Evolutionary conservation across 306 rosid species (phyloP), one percentile per base, ranked within the genome.

Genomic region (Betula pendula): DNA sequence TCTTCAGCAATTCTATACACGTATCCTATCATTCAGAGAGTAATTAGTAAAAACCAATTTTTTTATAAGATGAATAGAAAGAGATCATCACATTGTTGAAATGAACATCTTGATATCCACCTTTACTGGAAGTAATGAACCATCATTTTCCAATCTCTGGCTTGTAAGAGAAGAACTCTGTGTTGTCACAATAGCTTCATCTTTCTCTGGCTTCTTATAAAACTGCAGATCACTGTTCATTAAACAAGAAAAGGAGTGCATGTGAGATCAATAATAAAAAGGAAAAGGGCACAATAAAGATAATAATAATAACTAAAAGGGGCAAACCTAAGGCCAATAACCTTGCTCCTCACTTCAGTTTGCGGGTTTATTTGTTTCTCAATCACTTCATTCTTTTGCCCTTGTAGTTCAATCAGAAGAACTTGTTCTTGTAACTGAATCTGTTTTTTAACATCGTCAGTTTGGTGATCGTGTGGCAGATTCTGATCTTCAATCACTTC

Each of bases 401-500:
- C 48, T 22, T 50, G 35, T 65, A 38, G 45, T 72, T 22, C 17
- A 43, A 65, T 63, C 40, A 53, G 14, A 40, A 72, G 73, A 79
- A 79, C 48, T 51, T 51, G 29, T n/a, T 72, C 77, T 38, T 59
- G 77, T 27, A 72, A 62, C 20, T 50, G 77, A 24, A 71, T 25
- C 14, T 17, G 22, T 25, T 52, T 63, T 24, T 42, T 42, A 65
- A 71, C n/a, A 62, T 58, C 42, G 5, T 38, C 42, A 38, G 6
- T 38, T 38, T 38, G 42, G 42, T 38, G 42, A 5, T 38, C 42
- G 42, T 38, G 42, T 38, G 42, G 42, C 42, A 38, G 42, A 38
- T 38, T 38, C 8, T 38, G 42, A 38, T 38, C 8, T 6, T 38
- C 6, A 38, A 38, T 6, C 42, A 38, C 42, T 38, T 38, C 42